phyloP scores from a whole-genome alignment of 345 rosid species.

The Conringia planisiliqua region DNA sequence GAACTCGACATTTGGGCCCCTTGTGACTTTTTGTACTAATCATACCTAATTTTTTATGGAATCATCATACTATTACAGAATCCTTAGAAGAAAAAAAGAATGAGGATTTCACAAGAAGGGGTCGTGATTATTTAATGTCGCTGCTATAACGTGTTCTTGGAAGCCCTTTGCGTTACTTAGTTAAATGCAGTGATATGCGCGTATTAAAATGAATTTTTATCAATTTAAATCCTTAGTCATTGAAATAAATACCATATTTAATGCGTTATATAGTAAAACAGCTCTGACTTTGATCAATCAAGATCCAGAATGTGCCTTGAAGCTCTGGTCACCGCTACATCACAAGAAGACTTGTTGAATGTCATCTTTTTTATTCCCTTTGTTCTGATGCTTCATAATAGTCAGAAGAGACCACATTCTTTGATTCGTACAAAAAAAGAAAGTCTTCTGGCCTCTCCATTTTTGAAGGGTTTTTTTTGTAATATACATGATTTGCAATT shows the following conservation, averaged over 20 bases:
- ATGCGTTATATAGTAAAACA: background rate
- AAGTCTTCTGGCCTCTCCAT: slow-evolving; percentile 11
- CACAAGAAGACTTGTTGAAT: slow-evolving; percentile 23
- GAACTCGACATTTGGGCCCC: background rate
- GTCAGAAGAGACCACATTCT: slow-evolving; percentile 19
- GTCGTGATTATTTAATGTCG: background rate
- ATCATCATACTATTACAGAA: background rate
- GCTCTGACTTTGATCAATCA: slow-evolving; percentile 19
- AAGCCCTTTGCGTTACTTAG: background rate
- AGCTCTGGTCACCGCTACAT: slow-evolving; percentile 14
- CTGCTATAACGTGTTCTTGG: background rate
- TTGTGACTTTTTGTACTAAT: slow-evolving; percentile 3
- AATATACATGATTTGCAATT: background rate
- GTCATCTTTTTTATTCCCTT: slow-evolving; percentile 7
- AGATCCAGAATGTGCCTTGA: background rate
- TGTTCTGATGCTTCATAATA: slow-evolving; percentile 20
- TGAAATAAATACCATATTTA: background rate
- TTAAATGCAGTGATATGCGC: background rate
- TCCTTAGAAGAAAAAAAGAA: background rate
- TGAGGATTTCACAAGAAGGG: background rate
- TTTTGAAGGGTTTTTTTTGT: background rate
- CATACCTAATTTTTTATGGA: background rate
- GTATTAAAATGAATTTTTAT: background rate
- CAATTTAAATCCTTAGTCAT: background rate
- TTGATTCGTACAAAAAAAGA: background rate